Evolutionary conservation across 1,284 basidiomycete genomes (phyloP).

Genomic region (Rhodotorula sp.): DNA sequence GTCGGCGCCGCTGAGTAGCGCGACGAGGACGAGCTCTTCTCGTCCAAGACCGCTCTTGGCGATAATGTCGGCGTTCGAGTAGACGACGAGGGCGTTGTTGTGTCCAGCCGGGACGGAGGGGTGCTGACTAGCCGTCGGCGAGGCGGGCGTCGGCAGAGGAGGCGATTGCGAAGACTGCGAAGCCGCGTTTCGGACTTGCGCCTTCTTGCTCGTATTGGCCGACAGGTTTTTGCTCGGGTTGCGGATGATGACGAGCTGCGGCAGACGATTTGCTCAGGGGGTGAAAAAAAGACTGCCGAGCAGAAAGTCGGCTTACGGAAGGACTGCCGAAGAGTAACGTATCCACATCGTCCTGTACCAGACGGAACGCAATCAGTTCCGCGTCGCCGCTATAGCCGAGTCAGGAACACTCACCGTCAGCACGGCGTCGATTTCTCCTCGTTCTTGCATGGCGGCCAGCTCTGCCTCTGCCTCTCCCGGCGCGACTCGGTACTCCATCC

Average conservation of each 20-base stretch:
- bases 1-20: constrained; percentile 83
- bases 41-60: constrained; percentile 62
- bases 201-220: constrained; percentile 18
- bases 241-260: constrained; percentile 62
- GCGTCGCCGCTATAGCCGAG: fast-evolving
- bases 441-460: constrained; percentile 76
- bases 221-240: constrained; percentile 65
- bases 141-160: not conserved
- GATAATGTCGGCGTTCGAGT: constrained; percentile 53
- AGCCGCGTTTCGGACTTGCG: not conserved
- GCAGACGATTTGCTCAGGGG: not conserved
- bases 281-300: not conserved
- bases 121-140: not conserved
- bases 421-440: constrained; percentile 81
- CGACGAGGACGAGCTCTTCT: constrained; percentile 78
- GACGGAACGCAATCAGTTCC: not conserved
- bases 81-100: constrained; percentile 3
- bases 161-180: not conserved
- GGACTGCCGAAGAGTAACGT: constrained; percentile 84
- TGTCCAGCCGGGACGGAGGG: not conserved
- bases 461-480: constrained; percentile 97
- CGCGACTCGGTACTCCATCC: constrained; percentile 54
- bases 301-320: constrained; percentile 53
- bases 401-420: constrained; percentile 56
- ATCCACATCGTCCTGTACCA: constrained; percentile 73